Evolutionary conservation across 129 eudicot genomes (phyloP).

Genomic region (Flaveria brownii): DNA sequence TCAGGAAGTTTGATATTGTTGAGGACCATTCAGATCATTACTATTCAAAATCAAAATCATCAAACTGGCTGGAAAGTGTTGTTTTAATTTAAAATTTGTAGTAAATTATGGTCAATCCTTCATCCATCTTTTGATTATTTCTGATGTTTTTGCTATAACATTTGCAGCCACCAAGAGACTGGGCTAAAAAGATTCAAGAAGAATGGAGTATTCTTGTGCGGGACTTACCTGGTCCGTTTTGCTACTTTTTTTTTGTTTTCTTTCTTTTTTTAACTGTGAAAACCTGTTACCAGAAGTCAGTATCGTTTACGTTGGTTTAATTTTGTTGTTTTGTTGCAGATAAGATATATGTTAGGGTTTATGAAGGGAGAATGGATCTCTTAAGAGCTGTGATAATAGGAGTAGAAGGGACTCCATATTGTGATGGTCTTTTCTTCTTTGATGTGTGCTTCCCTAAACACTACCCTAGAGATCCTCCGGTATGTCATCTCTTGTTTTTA

Average conservation of each 20-base stretch:
- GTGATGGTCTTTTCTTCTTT: conserved; percentile 87
- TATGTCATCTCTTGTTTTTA: conserved; percentile 30
- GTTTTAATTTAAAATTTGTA: not conserved
- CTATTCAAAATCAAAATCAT: conserved; percentile 25
- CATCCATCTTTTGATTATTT: not conserved
- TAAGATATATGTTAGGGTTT: conserved; percentile 72
- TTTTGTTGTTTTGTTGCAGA: conserved; percentile 37
- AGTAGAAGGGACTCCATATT: conserved; percentile 93
- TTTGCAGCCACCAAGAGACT: conserved; percentile 49
- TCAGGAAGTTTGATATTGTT: conserved; percentile 69
- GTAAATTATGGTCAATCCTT: not conserved
- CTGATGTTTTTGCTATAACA: not conserved
- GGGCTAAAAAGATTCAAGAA: conserved; percentile 68
- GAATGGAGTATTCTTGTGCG: conserved; percentile 82
- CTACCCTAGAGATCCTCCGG: conserved; percentile 78
- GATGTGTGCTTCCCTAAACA: conserved; percentile 60
- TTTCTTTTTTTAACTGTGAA: not conserved
- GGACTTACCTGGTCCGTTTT: conserved; percentile 64
- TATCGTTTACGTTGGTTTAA: not conserved
- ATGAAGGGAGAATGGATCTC: conserved; percentile 88
- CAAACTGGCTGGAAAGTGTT: conserved; percentile 45
- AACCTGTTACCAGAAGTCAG: not conserved
- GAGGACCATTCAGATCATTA: conserved; percentile 69
- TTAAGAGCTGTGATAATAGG: conserved; percentile 84
- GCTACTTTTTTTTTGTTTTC: not conserved